Evolutionary conservation across 2,329 filamentous ascomycete genomes (phyloP).

Genomic region (Aspergillus sp.): DNA sequence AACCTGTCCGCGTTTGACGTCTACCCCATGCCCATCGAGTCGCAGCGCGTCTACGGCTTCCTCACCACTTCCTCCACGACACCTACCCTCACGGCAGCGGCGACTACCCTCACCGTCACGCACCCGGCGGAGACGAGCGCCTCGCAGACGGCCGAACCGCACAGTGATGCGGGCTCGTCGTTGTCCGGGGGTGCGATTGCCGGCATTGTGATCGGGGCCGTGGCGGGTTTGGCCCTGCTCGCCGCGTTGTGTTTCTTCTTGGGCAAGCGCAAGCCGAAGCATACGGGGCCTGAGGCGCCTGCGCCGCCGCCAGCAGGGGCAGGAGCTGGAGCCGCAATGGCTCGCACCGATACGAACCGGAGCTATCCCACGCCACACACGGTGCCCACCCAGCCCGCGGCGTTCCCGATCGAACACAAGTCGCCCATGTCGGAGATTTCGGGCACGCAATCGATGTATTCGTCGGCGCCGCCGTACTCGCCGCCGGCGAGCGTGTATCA

Average conservation of each 20-base stretch:
- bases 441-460: not conserved
- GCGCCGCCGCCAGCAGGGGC: not conserved
- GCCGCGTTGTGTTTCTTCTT: slow-evolving; percentile 3
- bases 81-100: not conserved
- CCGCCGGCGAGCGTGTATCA: not conserved
- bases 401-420: not conserved
- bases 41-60: slow-evolving; percentile 3
- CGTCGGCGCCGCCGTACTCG: not conserved
- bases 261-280: not conserved
- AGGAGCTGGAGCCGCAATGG: not conserved
- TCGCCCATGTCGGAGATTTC: not conserved
- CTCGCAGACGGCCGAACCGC: not conserved
- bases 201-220: slow-evolving; percentile 2
- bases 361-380: not conserved
- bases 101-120: not conserved
- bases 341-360: not conserved
- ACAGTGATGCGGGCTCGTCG: not conserved
- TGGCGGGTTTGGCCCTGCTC: not conserved
- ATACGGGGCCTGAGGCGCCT: not conserved
- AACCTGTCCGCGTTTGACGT: slow-evolving; percentile 15
- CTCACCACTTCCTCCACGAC: slow-evolving; percentile 1
- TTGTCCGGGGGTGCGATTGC: slow-evolving; percentile 6
- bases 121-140: not conserved
- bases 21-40: slow-evolving; percentile 10
- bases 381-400: not conserved